Evolutionary conservation across 495 filamentous ascomycete genomes (phyloP).

Genomic region (Pyrenula aspistea): DNA sequence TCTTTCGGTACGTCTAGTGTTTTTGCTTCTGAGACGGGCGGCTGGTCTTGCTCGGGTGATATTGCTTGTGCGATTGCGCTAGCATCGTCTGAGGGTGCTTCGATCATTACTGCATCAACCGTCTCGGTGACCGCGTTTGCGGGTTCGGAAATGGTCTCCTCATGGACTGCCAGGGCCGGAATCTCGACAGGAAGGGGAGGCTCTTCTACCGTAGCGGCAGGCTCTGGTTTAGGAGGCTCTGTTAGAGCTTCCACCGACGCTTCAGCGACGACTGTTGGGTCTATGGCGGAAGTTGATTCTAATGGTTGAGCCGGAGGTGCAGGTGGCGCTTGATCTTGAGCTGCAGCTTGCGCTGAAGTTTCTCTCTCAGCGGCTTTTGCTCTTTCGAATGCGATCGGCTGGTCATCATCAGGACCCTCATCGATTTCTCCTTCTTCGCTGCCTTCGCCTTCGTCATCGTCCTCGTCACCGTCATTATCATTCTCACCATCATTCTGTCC

Average conservation of each 20-base stretch:
- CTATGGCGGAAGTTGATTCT: conserved; percentile 6
- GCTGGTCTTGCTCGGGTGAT: not conserved
- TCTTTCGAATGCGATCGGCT: not conserved
- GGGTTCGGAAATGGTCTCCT: conserved; percentile 1
- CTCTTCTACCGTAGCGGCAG: conserved; percentile 1
- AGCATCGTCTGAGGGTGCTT: not conserved
- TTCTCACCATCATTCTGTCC: conserved; percentile 25
- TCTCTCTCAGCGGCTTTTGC: conserved; percentile 8
- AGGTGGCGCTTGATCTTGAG: conserved; percentile 2
- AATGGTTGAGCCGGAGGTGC: conserved; percentile 12
- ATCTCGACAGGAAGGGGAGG: not conserved
- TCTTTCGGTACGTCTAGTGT: not conserved
- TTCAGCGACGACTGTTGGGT: conserved; percentile 1
- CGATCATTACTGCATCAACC: conserved; percentile 4
- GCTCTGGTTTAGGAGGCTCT: not conserved
- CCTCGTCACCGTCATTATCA: conserved; percentile 44
- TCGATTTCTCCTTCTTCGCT: conserved; percentile 26
- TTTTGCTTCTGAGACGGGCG: not conserved
- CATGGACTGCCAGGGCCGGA: not conserved
- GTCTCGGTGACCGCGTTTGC: conserved; percentile 2
- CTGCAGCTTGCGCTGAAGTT: not conserved
- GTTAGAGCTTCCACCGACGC: not conserved
- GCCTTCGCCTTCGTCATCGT: conserved; percentile 44
- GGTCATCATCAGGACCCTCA: conserved; percentile 6
- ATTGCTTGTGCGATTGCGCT: not conserved